phyloP scores from a whole-genome alignment of 2,329 filamentous ascomycete species.

The Fusarium musae region DNA sequence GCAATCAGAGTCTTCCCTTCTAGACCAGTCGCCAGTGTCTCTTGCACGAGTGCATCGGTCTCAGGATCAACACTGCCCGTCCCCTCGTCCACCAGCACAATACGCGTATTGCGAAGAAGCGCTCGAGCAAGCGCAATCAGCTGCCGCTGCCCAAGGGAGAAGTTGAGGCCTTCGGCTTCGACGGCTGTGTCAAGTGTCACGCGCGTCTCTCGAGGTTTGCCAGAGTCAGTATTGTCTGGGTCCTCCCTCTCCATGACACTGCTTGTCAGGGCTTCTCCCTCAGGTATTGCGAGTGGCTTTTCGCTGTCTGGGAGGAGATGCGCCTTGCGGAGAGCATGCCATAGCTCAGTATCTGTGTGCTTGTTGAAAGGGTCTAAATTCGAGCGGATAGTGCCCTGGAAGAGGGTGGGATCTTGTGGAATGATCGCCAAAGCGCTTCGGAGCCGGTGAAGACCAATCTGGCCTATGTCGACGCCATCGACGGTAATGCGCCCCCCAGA shows the following conservation, averaged over 20 bases:
- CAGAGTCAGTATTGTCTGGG: background rate
- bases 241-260: background rate
- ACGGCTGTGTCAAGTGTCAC: background rate
- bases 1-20: background rate
- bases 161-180: background rate
- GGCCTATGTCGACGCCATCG: slow-evolving; percentile 80
- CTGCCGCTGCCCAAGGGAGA: background rate
- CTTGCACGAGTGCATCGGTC: background rate
- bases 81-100: background rate
- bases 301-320: background rate
- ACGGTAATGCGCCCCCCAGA: slow-evolving; percentile 74
- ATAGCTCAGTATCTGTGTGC: background rate
- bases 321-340: background rate
- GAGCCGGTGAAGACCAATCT: slow-evolving; percentile 73
- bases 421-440: slow-evolving; percentile 81
- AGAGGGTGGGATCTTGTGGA: slow-evolving; percentile 80
- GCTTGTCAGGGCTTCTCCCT: background rate
- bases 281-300: background rate
- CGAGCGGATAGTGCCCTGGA: slow-evolving; percentile 78
- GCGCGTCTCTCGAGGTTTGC: background rate
- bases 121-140: background rate
- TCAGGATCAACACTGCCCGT: background rate
- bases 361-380: slow-evolving; percentile 61
- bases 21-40: background rate
- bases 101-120: background rate